A percentile compares a stretch with the other conserved stretches of the same genome.
Conservation (phyloP, 768 basidiomycete genomes). For the Suillus placidus region DNA sequence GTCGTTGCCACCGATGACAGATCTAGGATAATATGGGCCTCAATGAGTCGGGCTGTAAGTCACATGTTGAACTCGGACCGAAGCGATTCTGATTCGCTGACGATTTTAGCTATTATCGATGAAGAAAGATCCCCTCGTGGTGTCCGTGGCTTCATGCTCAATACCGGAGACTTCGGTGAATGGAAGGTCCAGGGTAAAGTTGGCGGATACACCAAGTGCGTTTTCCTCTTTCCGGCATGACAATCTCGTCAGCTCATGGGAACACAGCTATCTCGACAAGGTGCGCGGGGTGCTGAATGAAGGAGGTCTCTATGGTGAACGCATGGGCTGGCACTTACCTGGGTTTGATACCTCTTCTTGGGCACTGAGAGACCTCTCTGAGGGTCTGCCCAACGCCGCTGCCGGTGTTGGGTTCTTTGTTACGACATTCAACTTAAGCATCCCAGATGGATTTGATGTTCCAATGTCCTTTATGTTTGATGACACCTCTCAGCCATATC, state of each 20-base stretch:
- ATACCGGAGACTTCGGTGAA: constrained; percentile 55
- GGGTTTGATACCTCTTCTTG: constrained; percentile 67
- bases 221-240: constrained; percentile 13
- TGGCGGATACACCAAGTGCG: constrained; percentile 68
- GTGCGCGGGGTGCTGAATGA: constrained; percentile 70
- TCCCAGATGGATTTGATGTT: constrained; percentile 64
- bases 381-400: constrained; percentile 55
- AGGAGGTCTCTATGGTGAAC: constrained; percentile 72
- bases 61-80: not conserved
- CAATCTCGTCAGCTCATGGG: constrained; percentile 6
- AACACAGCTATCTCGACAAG: constrained; percentile 72
- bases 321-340: constrained; percentile 75
- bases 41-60: constrained; percentile 59
- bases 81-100: constrained; percentile 9
- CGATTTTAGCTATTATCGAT: constrained; percentile 43
- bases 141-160: constrained; percentile 74
- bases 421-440: constrained; percentile 65
- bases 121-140: constrained; percentile 75
- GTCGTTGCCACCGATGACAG: not conserved
- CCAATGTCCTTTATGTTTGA: constrained; percentile 75
- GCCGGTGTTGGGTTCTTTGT: constrained; percentile 85
- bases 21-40: constrained; percentile 78
- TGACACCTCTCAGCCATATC: constrained; percentile 64
- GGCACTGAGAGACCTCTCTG: constrained; percentile 54
- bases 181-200: constrained; percentile 81